phyloP scores from a whole-genome alignment of 2,329 filamentous ascomycete species.

The Aspergillus neotritici region DNA sequence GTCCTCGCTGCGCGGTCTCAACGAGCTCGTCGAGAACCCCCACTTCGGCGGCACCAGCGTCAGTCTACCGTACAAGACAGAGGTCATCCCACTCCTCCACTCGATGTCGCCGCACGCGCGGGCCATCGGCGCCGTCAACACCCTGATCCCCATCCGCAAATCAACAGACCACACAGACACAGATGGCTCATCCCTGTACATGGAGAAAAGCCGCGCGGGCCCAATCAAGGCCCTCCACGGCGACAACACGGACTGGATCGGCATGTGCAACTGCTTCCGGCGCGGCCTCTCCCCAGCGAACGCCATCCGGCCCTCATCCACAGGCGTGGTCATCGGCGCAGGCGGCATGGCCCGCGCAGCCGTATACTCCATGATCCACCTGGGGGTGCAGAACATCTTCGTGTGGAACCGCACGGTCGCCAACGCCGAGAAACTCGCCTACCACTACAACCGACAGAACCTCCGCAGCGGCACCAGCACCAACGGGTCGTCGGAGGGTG shows the following conservation, averaged over 20 bases:
- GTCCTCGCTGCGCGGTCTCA: conserved; percentile 57
- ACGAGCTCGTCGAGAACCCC: conserved; percentile 58
- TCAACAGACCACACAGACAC: conserved; percentile 50
- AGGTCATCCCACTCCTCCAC: conserved; percentile 60
- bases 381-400: conserved; percentile 36
- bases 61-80: conserved; percentile 68
- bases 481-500: conserved; percentile 12
- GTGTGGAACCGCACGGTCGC: conserved; percentile 34
- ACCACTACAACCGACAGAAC: conserved; percentile 34
- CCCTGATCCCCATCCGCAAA: conserved; percentile 63
- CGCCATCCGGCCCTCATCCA: conserved; percentile 52
- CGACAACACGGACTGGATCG: conserved; percentile 78
- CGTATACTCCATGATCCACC: conserved; percentile 36
- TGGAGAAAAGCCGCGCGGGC: conserved; percentile 58
- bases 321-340: conserved; percentile 58
- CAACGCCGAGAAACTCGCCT: conserved; percentile 31
- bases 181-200: conserved; percentile 51
- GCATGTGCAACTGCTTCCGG: conserved; percentile 66
- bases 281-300: conserved; percentile 68
- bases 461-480: conserved; percentile 14
- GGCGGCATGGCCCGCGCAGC: conserved; percentile 45
- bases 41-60: conserved; percentile 68
- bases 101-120: conserved; percentile 65
- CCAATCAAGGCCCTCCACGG: conserved; percentile 66
- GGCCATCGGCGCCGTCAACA: conserved; percentile 72